These are phyloP conservation scores for Epichloe aotearoae DNA, from an alignment of 2,329 filamentous ascomycete genomes.

Conservation along the genomic window DNA sequence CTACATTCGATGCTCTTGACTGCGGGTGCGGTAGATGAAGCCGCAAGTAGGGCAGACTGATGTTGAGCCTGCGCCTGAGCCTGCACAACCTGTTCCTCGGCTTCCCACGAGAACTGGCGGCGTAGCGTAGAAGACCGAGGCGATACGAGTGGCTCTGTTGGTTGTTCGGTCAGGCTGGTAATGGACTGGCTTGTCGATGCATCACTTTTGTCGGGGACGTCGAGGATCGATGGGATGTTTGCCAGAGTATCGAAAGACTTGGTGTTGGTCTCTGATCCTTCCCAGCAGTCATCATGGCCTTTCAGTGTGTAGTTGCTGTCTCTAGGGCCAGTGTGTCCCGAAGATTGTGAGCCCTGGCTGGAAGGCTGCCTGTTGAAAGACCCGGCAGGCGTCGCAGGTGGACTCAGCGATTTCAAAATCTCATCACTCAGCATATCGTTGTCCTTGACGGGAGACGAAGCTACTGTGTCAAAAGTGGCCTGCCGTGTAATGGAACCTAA, in stretches of 20 bases:
- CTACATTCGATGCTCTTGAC: background rate
- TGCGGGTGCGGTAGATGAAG: background rate
- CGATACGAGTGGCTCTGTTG: background rate
- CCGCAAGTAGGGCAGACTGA: background rate
- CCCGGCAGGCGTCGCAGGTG: slow-evolving; percentile 21
- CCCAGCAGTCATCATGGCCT: slow-evolving; percentile 58
- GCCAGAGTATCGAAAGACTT: background rate
- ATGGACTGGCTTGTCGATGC: background rate
- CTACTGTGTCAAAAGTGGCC: slow-evolving; percentile 33
- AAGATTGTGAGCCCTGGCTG: slow-evolving; percentile 9
- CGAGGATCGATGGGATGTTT: background rate
- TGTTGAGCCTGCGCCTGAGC: slow-evolving; percentile 1
- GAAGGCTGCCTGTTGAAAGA: slow-evolving; percentile 7
- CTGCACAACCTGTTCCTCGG: slow-evolving; percentile 19
- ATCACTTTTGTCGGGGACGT: background rate
- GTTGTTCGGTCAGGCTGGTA: background rate
- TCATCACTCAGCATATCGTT: slow-evolving; percentile 61
- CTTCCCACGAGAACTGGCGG: slow-evolving; percentile 27
- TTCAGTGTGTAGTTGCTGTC: slow-evolving; percentile 52
- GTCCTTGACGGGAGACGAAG: slow-evolving; percentile 47
- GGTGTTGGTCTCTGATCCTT: slow-evolving; percentile 19
- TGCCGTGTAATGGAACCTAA: slow-evolving; percentile 26
- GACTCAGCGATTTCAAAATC: slow-evolving; percentile 56
- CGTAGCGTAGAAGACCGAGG: slow-evolving; percentile 8
- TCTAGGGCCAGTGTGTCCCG: slow-evolving; percentile 14